Evolutionary conservation across 306 rosid species (phyloP).

Genomic region (Delonix regia): DNA sequence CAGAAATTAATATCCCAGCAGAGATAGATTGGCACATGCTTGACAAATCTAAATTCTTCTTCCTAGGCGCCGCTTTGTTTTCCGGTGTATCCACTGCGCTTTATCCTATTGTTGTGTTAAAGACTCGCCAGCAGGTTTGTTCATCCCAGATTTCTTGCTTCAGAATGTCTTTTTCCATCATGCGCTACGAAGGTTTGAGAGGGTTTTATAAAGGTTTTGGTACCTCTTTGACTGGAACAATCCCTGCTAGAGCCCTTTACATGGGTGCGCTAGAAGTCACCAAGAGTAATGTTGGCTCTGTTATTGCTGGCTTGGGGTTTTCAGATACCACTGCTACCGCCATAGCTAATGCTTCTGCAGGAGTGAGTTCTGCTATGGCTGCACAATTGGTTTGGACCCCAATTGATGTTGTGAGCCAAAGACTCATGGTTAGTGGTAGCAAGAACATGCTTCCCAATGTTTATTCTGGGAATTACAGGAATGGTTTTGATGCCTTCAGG

Average conservation of each 20-base stretch:
- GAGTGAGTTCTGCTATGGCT: constrained; percentile 86
- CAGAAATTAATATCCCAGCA: constrained; percentile 80
- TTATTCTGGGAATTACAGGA: constrained; percentile 56
- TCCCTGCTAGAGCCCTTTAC: constrained; percentile 96
- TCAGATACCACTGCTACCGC: constrained; percentile 80
- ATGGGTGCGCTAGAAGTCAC: constrained; percentile 88
- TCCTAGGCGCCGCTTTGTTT: constrained; percentile 91
- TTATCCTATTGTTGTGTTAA: constrained; percentile 81
- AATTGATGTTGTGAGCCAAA: constrained; percentile 88
- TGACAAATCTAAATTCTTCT: constrained; percentile 89
- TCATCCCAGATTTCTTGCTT: constrained; percentile 62
- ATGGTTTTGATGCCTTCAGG: constrained; percentile 85
- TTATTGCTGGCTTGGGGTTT: constrained; percentile 61
- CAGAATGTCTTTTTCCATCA: constrained; percentile 66
- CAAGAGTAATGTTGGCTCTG: constrained; percentile 77
- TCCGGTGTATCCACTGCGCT: constrained; percentile 86
- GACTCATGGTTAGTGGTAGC: constrained; percentile 68
- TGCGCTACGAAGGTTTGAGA: constrained; percentile 74
- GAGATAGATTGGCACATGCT: constrained; percentile 98
- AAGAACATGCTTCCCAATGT: constrained; percentile 48
- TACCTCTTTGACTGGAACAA: constrained; percentile 87
- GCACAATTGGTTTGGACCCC: constrained; percentile 99
- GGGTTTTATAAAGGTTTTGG: constrained; percentile 97
- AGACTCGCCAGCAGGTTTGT: constrained; percentile 87
- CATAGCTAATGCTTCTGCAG: constrained; percentile 78